Percentiles rank a stretch among this genome's conserved stretches.
Evolutionary conservation across 352 stramenopile species (phyloP).

Genomic region (Phytophthora tubulina): DNA sequence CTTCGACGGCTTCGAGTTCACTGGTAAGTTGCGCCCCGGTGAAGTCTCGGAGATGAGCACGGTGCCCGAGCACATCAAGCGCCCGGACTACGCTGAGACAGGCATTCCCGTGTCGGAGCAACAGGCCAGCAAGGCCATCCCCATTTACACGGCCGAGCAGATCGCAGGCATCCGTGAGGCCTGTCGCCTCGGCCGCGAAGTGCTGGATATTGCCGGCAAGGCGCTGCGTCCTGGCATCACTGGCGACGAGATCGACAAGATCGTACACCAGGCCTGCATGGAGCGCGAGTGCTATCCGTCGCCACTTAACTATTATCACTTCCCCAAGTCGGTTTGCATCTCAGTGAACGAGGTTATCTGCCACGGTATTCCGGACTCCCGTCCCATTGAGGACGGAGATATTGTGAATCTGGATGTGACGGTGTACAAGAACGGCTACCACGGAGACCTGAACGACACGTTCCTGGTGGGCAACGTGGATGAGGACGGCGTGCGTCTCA

Average conservation of each 20-base stretch:
- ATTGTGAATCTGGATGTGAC: constrained; percentile 99
- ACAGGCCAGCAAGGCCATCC: constrained; percentile 78
- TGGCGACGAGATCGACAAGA: constrained; percentile 97
- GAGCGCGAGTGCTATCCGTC: constrained; percentile 96
- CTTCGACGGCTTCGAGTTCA: constrained; percentile 85
- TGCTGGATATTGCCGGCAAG: constrained; percentile 95
- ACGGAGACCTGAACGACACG: constrained; percentile 98
- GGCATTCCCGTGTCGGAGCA: constrained; percentile 78
- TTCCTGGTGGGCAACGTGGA: constrained; percentile 98
- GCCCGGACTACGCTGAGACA: constrained; percentile 93
- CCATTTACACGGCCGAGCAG: constrained; percentile 94
- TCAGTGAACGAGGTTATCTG: constrained; percentile 97
- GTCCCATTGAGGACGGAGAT: constrained; percentile 95
- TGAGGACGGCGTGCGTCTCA: constrained; percentile 90
- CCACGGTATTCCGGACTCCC: constrained; percentile 97
- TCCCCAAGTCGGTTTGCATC: constrained; percentile 94
- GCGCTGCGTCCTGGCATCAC: constrained; percentile 92
- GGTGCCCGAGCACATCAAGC: constrained; percentile 81
- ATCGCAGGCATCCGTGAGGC: constrained; percentile 95
- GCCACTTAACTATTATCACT: constrained; percentile 98
- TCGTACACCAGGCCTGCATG: constrained; percentile 95
- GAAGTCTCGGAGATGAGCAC: constrained; percentile 78
- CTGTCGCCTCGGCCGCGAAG: constrained; percentile 91
- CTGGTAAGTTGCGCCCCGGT: constrained; percentile 82
- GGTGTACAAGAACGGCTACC: constrained; percentile 97